A percentile compares a stretch with the other conserved stretches of the same genome.
These are phyloP conservation scores for Myxozyma neotropica DNA, from an alignment of 805 yeast species.

Conservation along the genomic window DNA sequence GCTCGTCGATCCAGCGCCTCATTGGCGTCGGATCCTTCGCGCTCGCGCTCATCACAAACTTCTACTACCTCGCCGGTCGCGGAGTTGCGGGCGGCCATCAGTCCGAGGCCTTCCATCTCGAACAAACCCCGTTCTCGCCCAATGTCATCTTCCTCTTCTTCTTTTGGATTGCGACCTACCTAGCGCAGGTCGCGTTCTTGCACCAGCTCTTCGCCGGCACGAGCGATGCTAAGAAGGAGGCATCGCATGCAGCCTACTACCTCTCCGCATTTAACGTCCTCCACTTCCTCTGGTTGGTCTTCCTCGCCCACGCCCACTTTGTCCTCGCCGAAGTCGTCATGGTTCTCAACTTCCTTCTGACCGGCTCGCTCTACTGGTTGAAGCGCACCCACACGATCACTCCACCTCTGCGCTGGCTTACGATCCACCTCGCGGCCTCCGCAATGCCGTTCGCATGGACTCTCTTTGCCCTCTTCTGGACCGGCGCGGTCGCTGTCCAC, in stretches of 20 bases:
- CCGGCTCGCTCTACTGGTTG: conserved; percentile 52
- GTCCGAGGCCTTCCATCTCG: conserved; percentile 34
- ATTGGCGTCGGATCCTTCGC: conserved; percentile 56
- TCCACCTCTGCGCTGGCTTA: conserved; percentile 53
- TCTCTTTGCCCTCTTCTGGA: conserved; percentile 76
- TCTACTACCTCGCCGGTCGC: conserved; percentile 61
- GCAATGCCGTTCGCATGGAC: conserved; percentile 79
- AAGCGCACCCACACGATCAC: conserved; percentile 61
- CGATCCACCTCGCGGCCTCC: conserved; percentile 65
- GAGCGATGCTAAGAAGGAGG: conserved; percentile 35
- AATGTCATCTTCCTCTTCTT: conserved; percentile 43
- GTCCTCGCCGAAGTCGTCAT: conserved; percentile 61
- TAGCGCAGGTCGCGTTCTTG: conserved; percentile 53
- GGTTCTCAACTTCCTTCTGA: conserved; percentile 60
- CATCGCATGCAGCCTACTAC: conserved; percentile 50
- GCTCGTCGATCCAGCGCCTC: conserved; percentile 42
- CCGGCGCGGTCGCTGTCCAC: conserved; percentile 75
- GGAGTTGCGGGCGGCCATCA: conserved; percentile 44
- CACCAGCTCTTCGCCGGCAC: conserved; percentile 33
- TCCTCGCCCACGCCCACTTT: conserved; percentile 63
- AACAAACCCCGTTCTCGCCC: conserved; percentile 73
- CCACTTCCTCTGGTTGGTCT: conserved; percentile 63
- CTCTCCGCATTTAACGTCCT: conserved; percentile 68
- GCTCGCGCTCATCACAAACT: conserved; percentile 58
- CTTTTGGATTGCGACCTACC: conserved; percentile 60